Percentiles rank a stretch among this genome's conserved stretches.
phyloP scores from a whole-genome alignment of 2,329 filamentous ascomycete species.

The Colletotrichum spaethianum region DNA sequence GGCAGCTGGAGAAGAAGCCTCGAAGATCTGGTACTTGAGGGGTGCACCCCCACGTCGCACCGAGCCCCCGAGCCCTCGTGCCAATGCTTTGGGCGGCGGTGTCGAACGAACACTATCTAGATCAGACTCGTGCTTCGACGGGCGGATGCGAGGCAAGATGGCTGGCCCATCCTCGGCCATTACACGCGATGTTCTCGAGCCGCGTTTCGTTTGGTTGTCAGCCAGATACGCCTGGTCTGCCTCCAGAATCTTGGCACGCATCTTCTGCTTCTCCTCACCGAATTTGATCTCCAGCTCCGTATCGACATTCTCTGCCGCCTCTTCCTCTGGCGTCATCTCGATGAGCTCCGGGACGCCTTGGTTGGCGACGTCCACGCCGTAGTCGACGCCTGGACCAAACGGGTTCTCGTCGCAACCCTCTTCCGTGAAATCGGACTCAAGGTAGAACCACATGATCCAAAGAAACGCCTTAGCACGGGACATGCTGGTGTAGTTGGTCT shows the following conservation, averaged over 20 bases:
- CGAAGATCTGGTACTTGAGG: slow-evolving; percentile 72
- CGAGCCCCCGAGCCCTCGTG: slow-evolving; percentile 45
- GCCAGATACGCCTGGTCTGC: slow-evolving; percentile 80
- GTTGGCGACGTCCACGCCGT: slow-evolving; percentile 74
- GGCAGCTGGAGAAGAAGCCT: slow-evolving; percentile 72
- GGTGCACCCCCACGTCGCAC: slow-evolving; percentile 58
- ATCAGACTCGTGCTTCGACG: slow-evolving; percentile 71
- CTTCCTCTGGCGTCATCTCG: slow-evolving; percentile 75
- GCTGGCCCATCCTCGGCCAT: slow-evolving; percentile 68
- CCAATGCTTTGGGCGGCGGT: slow-evolving; percentile 54
- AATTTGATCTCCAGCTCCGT: slow-evolving; percentile 78
- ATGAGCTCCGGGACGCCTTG: slow-evolving; percentile 79
- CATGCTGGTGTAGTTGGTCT: slow-evolving; percentile 82
- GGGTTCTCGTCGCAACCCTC: slow-evolving; percentile 92
- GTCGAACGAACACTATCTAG: slow-evolving; percentile 62
- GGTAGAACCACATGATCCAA: slow-evolving; percentile 99
- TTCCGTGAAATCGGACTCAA: slow-evolving; percentile 94
- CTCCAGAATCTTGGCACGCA: slow-evolving; percentile 81
- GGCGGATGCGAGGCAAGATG: slow-evolving; percentile 74
- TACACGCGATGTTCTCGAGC: slow-evolving; percentile 55
- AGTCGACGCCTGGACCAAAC: slow-evolving; percentile 82
- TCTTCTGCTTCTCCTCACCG: slow-evolving; percentile 80
- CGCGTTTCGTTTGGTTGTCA: slow-evolving; percentile 72
- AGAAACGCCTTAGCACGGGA: slow-evolving; percentile 91
- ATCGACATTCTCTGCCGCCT: slow-evolving; percentile 81